Conservation (phyloP, 805 yeast species). For the Candida boleticola region DNA sequence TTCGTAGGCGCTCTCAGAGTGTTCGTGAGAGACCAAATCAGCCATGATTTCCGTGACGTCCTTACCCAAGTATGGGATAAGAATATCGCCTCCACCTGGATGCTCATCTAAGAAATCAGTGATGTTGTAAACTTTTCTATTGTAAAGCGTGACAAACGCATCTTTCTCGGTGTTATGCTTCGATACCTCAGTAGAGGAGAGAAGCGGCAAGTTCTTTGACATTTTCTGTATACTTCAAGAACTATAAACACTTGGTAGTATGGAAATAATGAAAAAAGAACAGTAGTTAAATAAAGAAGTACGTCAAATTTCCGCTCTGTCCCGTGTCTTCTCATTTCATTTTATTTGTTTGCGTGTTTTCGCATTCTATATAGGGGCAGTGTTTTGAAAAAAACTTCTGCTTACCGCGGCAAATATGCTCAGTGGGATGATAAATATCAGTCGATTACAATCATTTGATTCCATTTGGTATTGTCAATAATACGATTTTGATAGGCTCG, state of each 20-base stretch:
- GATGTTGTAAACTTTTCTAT: conserved; percentile 83
- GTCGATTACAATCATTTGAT: no score
- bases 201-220: conserved; percentile 50
- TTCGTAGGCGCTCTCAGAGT: conserved; percentile 82
- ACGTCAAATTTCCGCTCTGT: no score
- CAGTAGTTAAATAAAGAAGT: no score
- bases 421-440: no score
- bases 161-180: conserved; percentile 52
- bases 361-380: no score
- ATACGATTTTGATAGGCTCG: no score
- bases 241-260: neutral
- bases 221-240: conserved; percentile 6
- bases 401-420: no score
- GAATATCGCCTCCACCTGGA: conserved; percentile 64
- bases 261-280: neutral
- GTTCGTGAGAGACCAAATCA: conserved; percentile 70
- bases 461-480: no score
- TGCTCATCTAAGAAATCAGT: conserved; percentile 71
- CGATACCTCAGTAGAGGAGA: conserved; percentile 52
- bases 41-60: conserved; percentile 72
- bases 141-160: conserved; percentile 79
- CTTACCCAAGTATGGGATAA: conserved; percentile 56
- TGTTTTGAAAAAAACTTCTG: no score
- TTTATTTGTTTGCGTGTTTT: no score
- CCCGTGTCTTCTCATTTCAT: no score